A percentile compares a stretch with the other conserved stretches of the same genome.
These are phyloP conservation scores for Irpex sp. DNA, from an alignment of 1,284 basidiomycete genomes.

Conservation along the genomic window DNA sequence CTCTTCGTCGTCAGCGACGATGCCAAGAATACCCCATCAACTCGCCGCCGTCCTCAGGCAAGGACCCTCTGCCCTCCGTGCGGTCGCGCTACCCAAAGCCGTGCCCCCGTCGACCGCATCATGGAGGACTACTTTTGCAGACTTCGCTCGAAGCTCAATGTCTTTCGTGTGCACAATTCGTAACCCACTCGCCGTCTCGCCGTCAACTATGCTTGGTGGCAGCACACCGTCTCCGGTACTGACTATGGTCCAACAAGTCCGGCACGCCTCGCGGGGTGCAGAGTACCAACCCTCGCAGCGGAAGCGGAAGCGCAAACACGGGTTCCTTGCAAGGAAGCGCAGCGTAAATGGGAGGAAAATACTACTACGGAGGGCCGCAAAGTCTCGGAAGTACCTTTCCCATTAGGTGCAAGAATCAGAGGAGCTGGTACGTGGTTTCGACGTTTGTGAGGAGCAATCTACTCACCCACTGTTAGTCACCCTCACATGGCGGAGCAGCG, in stretches of 20 bases:
- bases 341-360: slow-evolving; percentile 64
- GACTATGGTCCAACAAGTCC: slow-evolving; percentile 37
- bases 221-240: slow-evolving; percentile 6
- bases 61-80: slow-evolving; percentile 14
- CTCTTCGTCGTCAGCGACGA: slow-evolving; percentile 2
- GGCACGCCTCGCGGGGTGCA: slow-evolving; percentile 53
- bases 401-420: slow-evolving; percentile 24
- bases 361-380: slow-evolving; percentile 31
- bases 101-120: slow-evolving; percentile 7
- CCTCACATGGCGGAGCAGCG: too few species aligned
- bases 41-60: slow-evolving; percentile 21
- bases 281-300: slow-evolving; percentile 90
- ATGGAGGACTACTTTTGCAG: not conserved
- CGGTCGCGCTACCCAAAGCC: slow-evolving; percentile 2
- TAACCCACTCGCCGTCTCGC: slow-evolving; percentile 1
- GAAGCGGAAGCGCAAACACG: slow-evolving; percentile 85
- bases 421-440: not conserved
- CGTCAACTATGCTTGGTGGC: not conserved
- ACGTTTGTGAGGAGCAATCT: too few species aligned
- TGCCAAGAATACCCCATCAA: slow-evolving; percentile 26
- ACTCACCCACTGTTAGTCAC: too few species aligned
- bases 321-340: slow-evolving; percentile 73
- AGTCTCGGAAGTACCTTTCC: slow-evolving; percentile 37
- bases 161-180: slow-evolving; percentile 1
- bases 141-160: not conserved